A percentile compares a stretch with the other conserved stretches of the same genome.
Conservation (phyloP, 805 yeast genomes). For the Candida dajiaensis region DNA sequence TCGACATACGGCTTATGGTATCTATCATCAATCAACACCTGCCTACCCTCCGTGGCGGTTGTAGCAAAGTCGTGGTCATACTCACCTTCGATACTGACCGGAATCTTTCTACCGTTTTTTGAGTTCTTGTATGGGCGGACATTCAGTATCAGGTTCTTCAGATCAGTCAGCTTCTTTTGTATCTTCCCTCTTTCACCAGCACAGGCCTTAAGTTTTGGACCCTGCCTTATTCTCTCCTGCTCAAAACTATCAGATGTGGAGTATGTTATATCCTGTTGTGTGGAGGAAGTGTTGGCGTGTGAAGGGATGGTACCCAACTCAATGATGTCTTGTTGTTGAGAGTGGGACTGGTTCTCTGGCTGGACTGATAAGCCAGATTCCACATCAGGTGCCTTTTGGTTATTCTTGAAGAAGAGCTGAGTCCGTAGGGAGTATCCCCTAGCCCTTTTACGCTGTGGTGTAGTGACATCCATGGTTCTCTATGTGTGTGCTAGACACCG, state of each 20-base stretch:
- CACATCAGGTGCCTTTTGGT: constrained; percentile 1
- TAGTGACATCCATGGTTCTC: not conserved
- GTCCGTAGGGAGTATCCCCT: constrained; percentile 65
- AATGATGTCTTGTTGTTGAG: constrained; percentile 5
- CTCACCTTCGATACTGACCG: constrained; percentile 44
- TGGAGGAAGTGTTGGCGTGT: not conserved
- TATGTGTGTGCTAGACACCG: not conserved
- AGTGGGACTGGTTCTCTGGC: constrained; percentile 23
- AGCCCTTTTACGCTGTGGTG: not conserved
- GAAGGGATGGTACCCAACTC: constrained; percentile 2
- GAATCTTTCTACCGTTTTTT: constrained; percentile 69
- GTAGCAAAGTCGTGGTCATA: constrained; percentile 26
- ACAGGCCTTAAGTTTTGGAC: constrained; percentile 9
- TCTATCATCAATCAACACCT: constrained; percentile 62
- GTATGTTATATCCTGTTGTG: not conserved
- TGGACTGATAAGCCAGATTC: constrained; percentile 17
- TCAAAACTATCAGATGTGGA: constrained; percentile 11
- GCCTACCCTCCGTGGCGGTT: constrained; percentile 19
- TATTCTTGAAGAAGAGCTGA: constrained; percentile 49
- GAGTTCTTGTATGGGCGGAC: constrained; percentile 45
- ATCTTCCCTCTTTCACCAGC: constrained; percentile 21
- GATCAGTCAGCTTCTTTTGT: constrained; percentile 10
- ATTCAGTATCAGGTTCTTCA: constrained; percentile 39
- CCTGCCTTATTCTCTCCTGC: constrained; percentile 21
- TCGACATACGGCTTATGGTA: constrained; percentile 50